Evolutionary conservation across 169 alveolate species (phyloP).

Genomic region (Cryptosporidium bovis): DNA sequence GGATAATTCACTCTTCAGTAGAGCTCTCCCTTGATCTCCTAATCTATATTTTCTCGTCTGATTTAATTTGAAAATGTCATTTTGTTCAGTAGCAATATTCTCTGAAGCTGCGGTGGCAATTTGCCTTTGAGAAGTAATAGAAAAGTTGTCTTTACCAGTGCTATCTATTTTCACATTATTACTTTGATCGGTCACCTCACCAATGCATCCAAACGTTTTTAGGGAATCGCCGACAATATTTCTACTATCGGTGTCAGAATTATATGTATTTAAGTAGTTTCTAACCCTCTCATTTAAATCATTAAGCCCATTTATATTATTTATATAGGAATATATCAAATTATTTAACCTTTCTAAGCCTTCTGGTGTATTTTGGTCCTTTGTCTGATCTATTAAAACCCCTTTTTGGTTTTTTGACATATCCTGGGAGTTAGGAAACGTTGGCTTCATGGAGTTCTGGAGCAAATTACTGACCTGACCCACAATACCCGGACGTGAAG

Average conservation of each 20-base stretch:
- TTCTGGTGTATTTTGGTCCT: not conserved
- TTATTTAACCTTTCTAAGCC: conserved; percentile 23
- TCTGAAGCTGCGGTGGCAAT: not conserved
- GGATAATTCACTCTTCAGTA: conserved; percentile 67
- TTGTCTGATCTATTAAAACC: not conserved
- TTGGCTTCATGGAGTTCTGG: not conserved
- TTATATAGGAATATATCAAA: conserved; percentile 20
- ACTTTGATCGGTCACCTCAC: conserved; percentile 3
- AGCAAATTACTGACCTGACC: not conserved
- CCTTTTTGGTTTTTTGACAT: not conserved
- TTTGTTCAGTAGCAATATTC: conserved; percentile 1
- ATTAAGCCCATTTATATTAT: conserved; percentile 9
- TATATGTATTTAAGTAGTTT: conserved; percentile 2
- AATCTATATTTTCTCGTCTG: conserved; percentile 73
- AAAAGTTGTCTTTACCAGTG: not conserved
- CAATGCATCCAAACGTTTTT: not conserved
- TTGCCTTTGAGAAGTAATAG: conserved; percentile 4
- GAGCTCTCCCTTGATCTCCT: conserved; percentile 74
- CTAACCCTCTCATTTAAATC: conserved; percentile 41
- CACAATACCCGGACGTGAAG: not conserved
- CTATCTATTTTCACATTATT: not conserved
- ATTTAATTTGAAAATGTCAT: conserved; percentile 28
- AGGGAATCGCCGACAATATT: not conserved
- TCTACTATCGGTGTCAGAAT: not conserved
- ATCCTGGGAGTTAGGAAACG: not conserved